Evolutionary conservation across 352 stramenopile species (phyloP), one percentile per base, ranked within the genome.

Genomic region (Pythium aristosporum): DNA sequence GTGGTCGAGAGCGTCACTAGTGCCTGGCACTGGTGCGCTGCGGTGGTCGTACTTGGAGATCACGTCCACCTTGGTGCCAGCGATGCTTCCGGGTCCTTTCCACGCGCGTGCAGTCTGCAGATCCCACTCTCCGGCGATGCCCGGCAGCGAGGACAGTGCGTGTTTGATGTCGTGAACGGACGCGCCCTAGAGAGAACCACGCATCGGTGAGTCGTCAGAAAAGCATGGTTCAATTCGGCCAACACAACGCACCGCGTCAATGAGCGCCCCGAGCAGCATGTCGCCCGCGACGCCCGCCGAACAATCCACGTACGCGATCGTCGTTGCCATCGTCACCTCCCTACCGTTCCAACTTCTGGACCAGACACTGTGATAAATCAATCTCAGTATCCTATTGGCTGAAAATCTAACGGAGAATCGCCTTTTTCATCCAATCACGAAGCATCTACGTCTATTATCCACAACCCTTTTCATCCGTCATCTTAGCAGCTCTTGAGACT

Each of bases 201-300:
- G 34, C 8, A 36, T 36, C 21, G 6, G 54, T 63, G 41, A 65
- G 28, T 16, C 5, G 39, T 42, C 6, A 28, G 8, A 57, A 12
- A n/a, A 28, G 28, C 49, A 66, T 41, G 21, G 20, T 30, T 42
- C 3, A 41, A 51, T 18, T 46, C 32, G 13, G n/a, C 25, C 43
- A 47, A 28, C 15, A 2, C 11, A 18, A 76, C 79, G 28, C 57
- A 95, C 86, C 12, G 91, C 91, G 46, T 97, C 89, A 44, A 97
- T 87, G 43, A 97, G 69, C 32, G 87, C 85, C 30, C 83, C 91
- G 1, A 97, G 80, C 25, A 97, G 78, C 91, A 97, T 97, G 73
- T 97, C 91, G 30, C 91, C 91, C 21, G 91, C 91, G 49, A 95
- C 83, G 32, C 91, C 91, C 16, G 82, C 88, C 15, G 91, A 96